These are phyloP conservation scores for Leishmania major DNA, from an alignment of 208 protist species.

Conservation along the genomic window DNA sequence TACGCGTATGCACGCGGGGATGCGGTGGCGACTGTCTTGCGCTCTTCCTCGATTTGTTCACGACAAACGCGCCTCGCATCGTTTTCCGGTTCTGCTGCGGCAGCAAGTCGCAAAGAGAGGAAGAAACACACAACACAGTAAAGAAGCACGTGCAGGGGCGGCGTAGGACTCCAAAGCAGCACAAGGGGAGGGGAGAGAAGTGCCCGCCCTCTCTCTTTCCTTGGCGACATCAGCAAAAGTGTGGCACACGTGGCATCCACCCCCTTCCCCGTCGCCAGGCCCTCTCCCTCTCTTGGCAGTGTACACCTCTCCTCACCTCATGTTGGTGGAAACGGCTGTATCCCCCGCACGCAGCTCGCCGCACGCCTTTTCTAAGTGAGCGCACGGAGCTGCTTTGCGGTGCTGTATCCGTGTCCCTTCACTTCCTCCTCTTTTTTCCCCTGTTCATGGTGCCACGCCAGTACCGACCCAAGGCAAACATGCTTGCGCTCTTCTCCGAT, in stretches of 20 bases:
- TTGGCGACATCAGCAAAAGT: not conserved
- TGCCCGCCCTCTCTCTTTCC: not conserved
- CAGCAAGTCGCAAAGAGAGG: not conserved
- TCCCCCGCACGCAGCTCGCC: too few species aligned
- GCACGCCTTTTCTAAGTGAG: not conserved
- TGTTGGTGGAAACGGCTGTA: not conserved
- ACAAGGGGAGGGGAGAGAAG: not conserved
- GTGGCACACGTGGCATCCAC: not conserved
- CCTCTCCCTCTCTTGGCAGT: constrained; percentile 5
- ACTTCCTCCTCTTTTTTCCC: not conserved
- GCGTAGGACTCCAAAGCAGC: not conserved
- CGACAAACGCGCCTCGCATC: not conserved
- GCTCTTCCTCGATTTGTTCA: not conserved
- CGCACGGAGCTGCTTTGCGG: not conserved
- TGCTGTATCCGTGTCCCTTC: not conserved
- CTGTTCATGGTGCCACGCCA: not conserved
- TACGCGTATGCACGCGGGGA: not conserved
- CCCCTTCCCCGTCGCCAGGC: not conserved
- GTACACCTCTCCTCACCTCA: not conserved
- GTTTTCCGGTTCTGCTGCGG: not conserved
- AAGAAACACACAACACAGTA: not conserved
- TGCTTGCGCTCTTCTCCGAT: constrained; percentile 35
- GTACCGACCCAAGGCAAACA: constrained; percentile 5
- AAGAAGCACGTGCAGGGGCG: not conserved
- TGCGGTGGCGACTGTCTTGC: constrained; percentile 5